These are phyloP conservation scores for Diaporthe helianthi DNA, from an alignment of 2,329 filamentous ascomycete species.

Conservation along the genomic window DNA sequence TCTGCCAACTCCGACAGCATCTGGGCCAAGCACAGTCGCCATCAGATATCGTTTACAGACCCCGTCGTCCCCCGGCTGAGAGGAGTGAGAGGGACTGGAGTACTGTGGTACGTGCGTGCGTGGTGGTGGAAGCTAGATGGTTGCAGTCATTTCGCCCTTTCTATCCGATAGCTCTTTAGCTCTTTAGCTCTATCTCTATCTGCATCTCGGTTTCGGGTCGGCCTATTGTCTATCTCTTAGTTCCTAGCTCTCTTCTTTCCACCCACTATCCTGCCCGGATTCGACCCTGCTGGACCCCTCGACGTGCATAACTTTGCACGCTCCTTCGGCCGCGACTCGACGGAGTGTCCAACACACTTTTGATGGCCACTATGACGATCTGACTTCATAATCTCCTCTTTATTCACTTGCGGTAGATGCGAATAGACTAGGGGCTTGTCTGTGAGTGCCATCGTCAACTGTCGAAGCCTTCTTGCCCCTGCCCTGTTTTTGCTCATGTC, in stretches of 20 bases:
- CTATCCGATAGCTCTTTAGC: constrained; percentile 7
- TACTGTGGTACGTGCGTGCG: not conserved
- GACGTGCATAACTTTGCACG: constrained; percentile 10
- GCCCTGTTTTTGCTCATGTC: constrained; percentile 8
- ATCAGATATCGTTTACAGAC: not conserved
- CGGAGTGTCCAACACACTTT: constrained; percentile 21
- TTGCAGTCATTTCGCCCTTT: constrained; percentile 25
- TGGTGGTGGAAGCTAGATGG: constrained; percentile 30
- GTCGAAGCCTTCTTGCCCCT: not conserved
- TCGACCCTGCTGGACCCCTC: not conserved
- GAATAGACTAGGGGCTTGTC: constrained; percentile 15
- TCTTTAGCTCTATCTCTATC: constrained; percentile 17
- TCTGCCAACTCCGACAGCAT: not conserved
- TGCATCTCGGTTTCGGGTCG: constrained; percentile 6
- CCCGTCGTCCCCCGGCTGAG: not conserved
- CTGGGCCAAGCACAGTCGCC: not conserved
- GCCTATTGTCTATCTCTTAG: constrained; percentile 17
- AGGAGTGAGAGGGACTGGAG: not conserved
- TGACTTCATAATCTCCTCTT: constrained; percentile 31
- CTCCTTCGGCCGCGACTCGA: not conserved
- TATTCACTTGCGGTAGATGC: not conserved
- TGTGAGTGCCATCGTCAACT: constrained; percentile 6
- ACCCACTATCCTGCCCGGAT: not conserved
- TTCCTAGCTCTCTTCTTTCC: not conserved
- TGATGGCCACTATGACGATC: constrained; percentile 33